Percentiles rank a stretch among this genome's conserved stretches.
phyloP scores from a whole-genome alignment of 768 basidiomycete species.

The Macrolepiota albuminosa region DNA sequence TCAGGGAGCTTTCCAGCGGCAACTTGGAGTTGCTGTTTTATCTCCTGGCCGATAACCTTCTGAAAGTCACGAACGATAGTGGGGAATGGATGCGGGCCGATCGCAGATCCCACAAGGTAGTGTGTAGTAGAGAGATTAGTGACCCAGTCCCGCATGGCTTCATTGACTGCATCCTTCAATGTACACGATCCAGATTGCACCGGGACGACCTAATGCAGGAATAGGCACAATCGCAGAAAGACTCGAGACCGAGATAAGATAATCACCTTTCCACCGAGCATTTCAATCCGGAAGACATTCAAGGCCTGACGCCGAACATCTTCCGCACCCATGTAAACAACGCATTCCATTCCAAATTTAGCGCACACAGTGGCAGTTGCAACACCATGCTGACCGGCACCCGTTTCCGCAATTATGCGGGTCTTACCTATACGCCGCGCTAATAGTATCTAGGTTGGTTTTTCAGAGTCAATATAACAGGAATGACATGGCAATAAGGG shows the following conservation, averaged over 20 bases:
- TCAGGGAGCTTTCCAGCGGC: slow-evolving; percentile 85
- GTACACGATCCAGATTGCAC: slow-evolving; percentile 93
- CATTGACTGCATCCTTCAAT: slow-evolving; percentile 97
- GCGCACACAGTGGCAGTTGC: slow-evolving; percentile 99
- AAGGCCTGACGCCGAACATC: slow-evolving; percentile 94
- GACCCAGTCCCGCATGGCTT: slow-evolving; percentile 98
- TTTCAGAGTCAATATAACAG: not conserved
- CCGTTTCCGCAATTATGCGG: slow-evolving; percentile 97
- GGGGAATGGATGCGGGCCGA: slow-evolving; percentile 98
- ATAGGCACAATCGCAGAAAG: not conserved
- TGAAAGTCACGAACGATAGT: slow-evolving; percentile 99
- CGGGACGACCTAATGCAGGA: slow-evolving; percentile 68
- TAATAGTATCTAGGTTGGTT: slow-evolving; percentile 69
- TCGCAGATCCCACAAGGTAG: slow-evolving; percentile 95
- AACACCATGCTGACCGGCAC: slow-evolving; percentile 98
- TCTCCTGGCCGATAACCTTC: slow-evolving; percentile 85
- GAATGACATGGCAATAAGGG: not conserved
- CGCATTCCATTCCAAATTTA: slow-evolving; percentile 90
- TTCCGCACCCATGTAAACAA: slow-evolving; percentile 98
- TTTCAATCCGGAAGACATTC: slow-evolving; percentile 97
- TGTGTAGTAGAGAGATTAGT: slow-evolving; percentile 92
- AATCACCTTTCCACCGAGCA: slow-evolving; percentile 86
- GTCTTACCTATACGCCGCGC: slow-evolving; percentile 94
- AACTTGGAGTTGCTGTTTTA: slow-evolving; percentile 79
- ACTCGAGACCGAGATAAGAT: not conserved